These are phyloP conservation scores for Penicillium fuscoglaucum DNA, from an alignment of 2,329 filamentous ascomycete species.

Conservation along the genomic window DNA sequence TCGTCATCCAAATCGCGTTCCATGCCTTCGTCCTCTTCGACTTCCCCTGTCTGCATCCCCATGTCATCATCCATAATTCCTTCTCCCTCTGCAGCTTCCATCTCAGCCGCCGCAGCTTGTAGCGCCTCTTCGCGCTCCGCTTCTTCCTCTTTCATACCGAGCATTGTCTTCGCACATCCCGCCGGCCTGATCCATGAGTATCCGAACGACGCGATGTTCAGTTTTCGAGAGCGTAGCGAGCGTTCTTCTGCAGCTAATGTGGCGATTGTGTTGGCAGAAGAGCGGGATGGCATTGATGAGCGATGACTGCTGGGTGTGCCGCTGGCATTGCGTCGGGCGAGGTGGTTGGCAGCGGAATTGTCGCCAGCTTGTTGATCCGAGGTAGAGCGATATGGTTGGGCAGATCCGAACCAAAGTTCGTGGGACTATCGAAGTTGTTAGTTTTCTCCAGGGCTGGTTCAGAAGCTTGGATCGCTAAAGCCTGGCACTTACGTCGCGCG, in stretches of 20 bases:
- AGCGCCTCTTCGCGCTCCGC: constrained; percentile 85
- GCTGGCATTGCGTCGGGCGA: constrained; percentile 31
- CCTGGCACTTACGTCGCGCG: constrained; percentile 62
- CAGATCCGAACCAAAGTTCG: constrained; percentile 70
- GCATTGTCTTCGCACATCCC: constrained; percentile 82
- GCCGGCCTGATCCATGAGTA: constrained; percentile 88
- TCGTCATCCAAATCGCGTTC: constrained; percentile 49
- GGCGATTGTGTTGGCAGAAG: constrained; percentile 63
- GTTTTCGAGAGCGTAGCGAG: constrained; percentile 71
- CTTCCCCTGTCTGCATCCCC: constrained; percentile 42
- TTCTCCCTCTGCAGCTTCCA: constrained; percentile 59
- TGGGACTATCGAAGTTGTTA: constrained; percentile 56
- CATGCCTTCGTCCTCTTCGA: constrained; percentile 45
- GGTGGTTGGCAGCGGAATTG: constrained; percentile 24
- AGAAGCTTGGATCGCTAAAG: neutral
- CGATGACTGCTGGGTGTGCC: constrained; percentile 22
- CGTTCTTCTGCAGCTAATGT: constrained; percentile 75
- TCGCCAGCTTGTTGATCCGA: constrained; percentile 35
- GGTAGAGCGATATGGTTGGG: constrained; percentile 49
- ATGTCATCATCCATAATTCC: constrained; percentile 42
- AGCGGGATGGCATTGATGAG: constrained; percentile 47
- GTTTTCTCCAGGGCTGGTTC: constrained; percentile 19
- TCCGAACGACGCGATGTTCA: constrained; percentile 83
- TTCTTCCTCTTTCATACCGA: constrained; percentile 86
- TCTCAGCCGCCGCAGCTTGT: constrained; percentile 70